phyloP scores from a whole-genome alignment of 225 moss, liverwort and hornwort genomes.

The Neckera pumila region DNA sequence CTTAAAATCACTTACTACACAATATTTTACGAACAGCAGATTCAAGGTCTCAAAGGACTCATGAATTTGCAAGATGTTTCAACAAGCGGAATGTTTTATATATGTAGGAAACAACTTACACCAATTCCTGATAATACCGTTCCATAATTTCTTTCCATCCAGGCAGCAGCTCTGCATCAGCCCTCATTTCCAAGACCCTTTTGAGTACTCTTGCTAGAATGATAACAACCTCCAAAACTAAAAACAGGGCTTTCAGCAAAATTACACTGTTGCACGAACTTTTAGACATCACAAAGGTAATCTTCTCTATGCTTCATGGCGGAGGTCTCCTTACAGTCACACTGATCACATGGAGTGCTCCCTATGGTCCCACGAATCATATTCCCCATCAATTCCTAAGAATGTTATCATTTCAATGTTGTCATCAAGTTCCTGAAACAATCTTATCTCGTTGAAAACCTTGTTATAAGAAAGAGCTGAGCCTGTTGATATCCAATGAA shows the following conservation, averaged over 20 bases:
- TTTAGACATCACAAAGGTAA: not conserved
- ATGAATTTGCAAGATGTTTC: not conserved
- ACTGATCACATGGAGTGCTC: not conserved
- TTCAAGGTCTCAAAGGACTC: not conserved
- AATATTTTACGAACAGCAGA: not conserved
- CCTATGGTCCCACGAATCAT: not conserved
- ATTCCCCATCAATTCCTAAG: not conserved
- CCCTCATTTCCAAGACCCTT: not conserved
- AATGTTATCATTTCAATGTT: not conserved
- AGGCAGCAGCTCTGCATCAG: slow-evolving; percentile 30
- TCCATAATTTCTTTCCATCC: slow-evolving; percentile 59
- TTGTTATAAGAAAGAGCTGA: not conserved
- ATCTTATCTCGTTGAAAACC: not conserved
- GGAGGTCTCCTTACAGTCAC: too few species aligned
- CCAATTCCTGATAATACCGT: slow-evolving; percentile 36
- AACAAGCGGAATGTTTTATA: not conserved
- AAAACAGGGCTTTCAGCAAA: not conserved
- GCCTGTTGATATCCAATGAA: not conserved
- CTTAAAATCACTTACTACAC: not conserved
- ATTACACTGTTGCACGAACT: too few species aligned
- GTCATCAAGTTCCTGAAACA: not conserved
- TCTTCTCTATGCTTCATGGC: not conserved
- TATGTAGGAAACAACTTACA: slow-evolving; percentile 24
- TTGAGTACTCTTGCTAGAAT: not conserved
- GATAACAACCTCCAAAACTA: not conserved